Conservation (phyloP, 78 protist genomes). For the Dictyostelium firmibasis region DNA sequence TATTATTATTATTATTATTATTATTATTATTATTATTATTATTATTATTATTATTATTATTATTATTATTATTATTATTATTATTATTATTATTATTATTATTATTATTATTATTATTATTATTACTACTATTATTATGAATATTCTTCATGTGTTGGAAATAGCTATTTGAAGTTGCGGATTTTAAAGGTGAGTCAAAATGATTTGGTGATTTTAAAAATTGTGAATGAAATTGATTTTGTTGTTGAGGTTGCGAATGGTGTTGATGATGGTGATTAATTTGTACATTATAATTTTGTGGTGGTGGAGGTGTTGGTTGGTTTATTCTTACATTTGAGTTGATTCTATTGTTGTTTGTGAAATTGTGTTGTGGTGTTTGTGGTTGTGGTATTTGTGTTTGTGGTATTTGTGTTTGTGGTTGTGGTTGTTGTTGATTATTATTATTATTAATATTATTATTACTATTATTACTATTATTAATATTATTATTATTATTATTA, state of each 20-base stretch:
- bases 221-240: background rate
- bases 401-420: no score
- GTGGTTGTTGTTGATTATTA: background rate
- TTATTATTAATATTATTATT: no score
- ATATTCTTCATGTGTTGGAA: background rate
- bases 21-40: background rate
- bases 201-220: constrained; percentile 3
- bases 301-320: background rate
- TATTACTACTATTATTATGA: background rate
- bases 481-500: no score
- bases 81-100: background rate
- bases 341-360: background rate
- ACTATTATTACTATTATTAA: no score
- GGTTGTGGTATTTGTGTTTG: no score
- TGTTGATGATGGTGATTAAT: background rate
- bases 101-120: no score
- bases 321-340: background rate
- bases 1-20: background rate
- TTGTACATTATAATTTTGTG: background rate
- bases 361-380: background rate
- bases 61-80: background rate
- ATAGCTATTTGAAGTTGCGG: background rate
- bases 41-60: background rate
- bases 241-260: no score
- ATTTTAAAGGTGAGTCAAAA: background rate